Evolutionary conservation across 139 green algal species (phyloP).

Genomic region (Chlamydomonas urium): DNA sequence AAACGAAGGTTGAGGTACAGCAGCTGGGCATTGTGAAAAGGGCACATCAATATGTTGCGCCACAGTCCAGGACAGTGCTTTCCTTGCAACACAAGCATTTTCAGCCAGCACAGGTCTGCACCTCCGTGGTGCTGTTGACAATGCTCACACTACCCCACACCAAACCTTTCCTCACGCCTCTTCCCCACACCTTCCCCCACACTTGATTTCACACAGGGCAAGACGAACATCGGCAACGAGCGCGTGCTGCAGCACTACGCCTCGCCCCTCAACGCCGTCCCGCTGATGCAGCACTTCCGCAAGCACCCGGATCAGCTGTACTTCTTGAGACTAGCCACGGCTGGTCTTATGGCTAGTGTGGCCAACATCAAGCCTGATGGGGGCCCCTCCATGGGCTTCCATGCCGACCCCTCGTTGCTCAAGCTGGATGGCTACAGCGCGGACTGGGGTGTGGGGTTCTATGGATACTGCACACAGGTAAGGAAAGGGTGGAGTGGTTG

Average conservation of each 20-base stretch:
- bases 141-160: too few relatives aligned
- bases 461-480: conserved; percentile 11
- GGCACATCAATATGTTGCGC: too few relatives aligned
- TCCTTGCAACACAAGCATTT: too few relatives aligned
- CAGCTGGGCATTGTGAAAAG: too few relatives aligned
- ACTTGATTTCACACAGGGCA: too few relatives aligned
- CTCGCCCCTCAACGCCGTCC: conserved; percentile 13
- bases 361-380: conserved; percentile 17
- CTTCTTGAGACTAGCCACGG: conserved; percentile 4
- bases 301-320: conserved; percentile 3
- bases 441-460: conserved; percentile 20
- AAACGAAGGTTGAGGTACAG: too few relatives aligned
- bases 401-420: conserved; percentile 2
- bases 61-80: too few relatives aligned
- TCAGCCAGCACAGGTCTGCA: too few relatives aligned
- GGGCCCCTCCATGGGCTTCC: conserved; percentile 15
- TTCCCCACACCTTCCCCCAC: too few relatives aligned
- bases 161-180: too few relatives aligned
- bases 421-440: conserved; percentile 6
- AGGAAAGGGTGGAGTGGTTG: not conserved
- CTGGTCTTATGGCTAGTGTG: conserved; percentile 15
- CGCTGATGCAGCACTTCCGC: conserved; percentile 8
- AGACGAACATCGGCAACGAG: conserved; percentile 23
- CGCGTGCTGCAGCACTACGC: conserved; percentile 23
- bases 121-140: too few relatives aligned